Conservation (phyloP, 257 asterid genomes). For the Sherardia arvensis region DNA sequence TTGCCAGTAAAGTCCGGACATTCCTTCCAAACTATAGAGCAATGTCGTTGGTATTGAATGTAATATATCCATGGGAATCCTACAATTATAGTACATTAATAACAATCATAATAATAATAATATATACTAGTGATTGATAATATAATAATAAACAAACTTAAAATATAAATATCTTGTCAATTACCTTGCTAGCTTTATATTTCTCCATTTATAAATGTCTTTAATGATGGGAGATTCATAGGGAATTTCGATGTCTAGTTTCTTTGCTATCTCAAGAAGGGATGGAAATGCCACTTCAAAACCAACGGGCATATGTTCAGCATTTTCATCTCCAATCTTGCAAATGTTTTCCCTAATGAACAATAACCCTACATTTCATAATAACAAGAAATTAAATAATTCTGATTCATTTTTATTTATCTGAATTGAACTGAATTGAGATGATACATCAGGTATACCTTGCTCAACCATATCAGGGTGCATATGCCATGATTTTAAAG, state of each 20-base stretch:
- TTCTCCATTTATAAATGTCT: slow-evolving; percentile 45
- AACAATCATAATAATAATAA: no score
- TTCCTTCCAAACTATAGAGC: slow-evolving; percentile 88
- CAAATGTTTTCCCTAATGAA: slow-evolving; percentile 45
- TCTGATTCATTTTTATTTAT: no score
- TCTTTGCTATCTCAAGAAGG: slow-evolving; percentile 52
- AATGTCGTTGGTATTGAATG: slow-evolving; percentile 74
- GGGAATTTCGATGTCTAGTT: slow-evolving; percentile 45
- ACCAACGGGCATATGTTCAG: slow-evolving; percentile 89
- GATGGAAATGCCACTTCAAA: slow-evolving; percentile 91
- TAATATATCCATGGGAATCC: slow-evolving; percentile 71
- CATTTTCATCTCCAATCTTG: slow-evolving; percentile 52
- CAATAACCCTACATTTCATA: slow-evolving; percentile 33
- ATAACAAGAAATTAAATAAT: no score
- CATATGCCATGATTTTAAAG: slow-evolving; percentile 56
- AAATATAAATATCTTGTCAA: background rate
- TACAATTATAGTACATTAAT: no score
- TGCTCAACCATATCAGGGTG: slow-evolving; percentile 35
- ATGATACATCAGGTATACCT: no score
- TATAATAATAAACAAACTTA: no score
- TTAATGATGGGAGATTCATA: slow-evolving; percentile 41
- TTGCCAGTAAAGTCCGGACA: slow-evolving; percentile 62
- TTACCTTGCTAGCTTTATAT: slow-evolving; percentile 66
- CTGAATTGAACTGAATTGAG: no score
- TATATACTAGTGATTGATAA: no score